These are phyloP conservation scores for Colletotrichum phormii DNA, from an alignment of 2,329 filamentous ascomycete genomes.

Conservation along the genomic window DNA sequence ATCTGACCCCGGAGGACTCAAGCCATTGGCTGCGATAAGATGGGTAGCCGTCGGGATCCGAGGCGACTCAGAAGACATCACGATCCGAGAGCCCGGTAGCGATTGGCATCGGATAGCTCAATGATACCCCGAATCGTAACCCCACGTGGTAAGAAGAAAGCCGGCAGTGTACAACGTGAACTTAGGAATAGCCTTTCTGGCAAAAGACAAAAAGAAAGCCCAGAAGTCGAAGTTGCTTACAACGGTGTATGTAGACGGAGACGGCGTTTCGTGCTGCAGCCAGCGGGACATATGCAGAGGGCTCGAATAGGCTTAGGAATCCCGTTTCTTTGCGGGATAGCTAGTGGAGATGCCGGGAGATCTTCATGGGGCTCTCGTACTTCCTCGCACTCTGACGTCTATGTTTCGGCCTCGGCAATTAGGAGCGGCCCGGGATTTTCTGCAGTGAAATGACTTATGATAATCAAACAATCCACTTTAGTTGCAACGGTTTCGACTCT, in stretches of 20 bases:
- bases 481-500: not conserved
- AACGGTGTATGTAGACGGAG: not conserved
- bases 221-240: not conserved
- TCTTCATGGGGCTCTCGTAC: not conserved
- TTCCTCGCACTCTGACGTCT: not conserved
- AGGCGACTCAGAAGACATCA: not conserved
- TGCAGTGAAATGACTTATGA: not conserved
- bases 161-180: not conserved
- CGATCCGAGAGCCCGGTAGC: not conserved
- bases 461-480: not conserved
- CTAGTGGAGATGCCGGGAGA: not conserved
- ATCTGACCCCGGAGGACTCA: not conserved
- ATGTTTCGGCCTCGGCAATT: not conserved
- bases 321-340: not conserved
- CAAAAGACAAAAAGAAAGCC: not conserved
- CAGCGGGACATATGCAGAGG: not conserved
- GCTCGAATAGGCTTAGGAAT: not conserved
- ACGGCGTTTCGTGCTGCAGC: not conserved
- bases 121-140: not conserved
- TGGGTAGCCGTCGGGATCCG: not conserved
- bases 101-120: not conserved
- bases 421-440: not conserved
- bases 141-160: not conserved
- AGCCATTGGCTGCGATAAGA: not conserved
- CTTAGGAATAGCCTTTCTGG: not conserved